Evolutionary conservation across 305 asterid species (phyloP).

Genomic region (Solanum hybrid): DNA sequence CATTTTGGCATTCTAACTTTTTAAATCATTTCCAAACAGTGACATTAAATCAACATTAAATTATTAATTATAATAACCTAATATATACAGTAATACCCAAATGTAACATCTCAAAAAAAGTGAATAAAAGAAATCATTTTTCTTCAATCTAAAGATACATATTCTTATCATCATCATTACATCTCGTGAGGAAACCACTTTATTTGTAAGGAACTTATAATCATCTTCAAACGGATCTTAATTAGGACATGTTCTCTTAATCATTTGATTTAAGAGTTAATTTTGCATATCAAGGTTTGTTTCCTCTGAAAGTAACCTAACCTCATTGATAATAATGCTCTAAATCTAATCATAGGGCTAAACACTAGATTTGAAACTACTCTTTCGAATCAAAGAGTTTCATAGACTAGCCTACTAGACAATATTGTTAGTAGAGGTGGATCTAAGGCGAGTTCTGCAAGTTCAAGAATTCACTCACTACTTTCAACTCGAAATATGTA

Average conservation of each 20-base stretch:
- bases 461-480: neutral
- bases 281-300: constrained; percentile 5
- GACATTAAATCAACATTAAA: neutral
- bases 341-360: neutral
- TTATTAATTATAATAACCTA: constrained; percentile 2
- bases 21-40: neutral
- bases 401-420: neutral
- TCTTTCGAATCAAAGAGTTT: neutral
- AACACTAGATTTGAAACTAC: neutral
- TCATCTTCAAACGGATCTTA: neutral
- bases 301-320: neutral
- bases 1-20: neutral
- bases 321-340: neutral
- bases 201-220: neutral
- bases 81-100: neutral
- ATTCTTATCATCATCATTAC: neutral
- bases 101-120: neutral
- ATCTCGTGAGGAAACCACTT: neutral
- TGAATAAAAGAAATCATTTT: neutral
- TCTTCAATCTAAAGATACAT: constrained; percentile 2
- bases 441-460: neutral
- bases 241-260: constrained; percentile 7
- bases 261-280: neutral
- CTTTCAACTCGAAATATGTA: neutral
- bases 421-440: neutral